Conservation (phyloP, 2,329 filamentous ascomycete species). For the Incumbomyces lentus region DNA sequence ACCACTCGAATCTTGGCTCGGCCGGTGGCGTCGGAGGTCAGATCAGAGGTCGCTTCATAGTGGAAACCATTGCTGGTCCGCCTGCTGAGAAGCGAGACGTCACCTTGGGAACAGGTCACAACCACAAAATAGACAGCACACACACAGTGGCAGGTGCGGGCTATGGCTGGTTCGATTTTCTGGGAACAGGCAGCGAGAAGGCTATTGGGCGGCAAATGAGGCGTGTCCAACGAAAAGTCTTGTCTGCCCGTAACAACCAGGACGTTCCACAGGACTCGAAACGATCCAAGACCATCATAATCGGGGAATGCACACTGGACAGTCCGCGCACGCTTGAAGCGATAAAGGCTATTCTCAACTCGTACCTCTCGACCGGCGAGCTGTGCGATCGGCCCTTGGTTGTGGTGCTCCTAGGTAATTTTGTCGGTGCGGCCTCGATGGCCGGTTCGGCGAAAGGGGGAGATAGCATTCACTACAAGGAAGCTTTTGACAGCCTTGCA, state of each 20-base stretch:
- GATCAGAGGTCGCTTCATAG: slow-evolving; percentile 85
- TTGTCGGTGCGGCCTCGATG: slow-evolving; percentile 50
- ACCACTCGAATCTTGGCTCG: slow-evolving; percentile 57
- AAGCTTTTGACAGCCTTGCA: slow-evolving; percentile 72
- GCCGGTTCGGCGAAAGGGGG: slow-evolving; percentile 55
- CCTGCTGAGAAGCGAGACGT: slow-evolving; percentile 75
- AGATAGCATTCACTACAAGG: slow-evolving; percentile 91
- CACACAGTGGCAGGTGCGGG: slow-evolving; percentile 50
- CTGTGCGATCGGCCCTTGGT: slow-evolving; percentile 56
- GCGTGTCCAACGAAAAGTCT: slow-evolving; percentile 59
- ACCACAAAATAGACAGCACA: slow-evolving; percentile 23
- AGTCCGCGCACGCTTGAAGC: slow-evolving; percentile 71
- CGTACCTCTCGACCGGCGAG: slow-evolving; percentile 54
- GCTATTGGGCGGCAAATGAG: slow-evolving; percentile 76
- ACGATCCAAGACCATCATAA: slow-evolving; percentile 53
- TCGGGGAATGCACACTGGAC: slow-evolving; percentile 81
- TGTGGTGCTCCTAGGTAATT: slow-evolving; percentile 80
- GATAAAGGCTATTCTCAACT: slow-evolving; percentile 63
- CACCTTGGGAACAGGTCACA: slow-evolving; percentile 61
- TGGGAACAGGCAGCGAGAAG: slow-evolving; percentile 81
- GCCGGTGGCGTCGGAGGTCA: slow-evolving; percentile 66
- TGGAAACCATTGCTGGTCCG: slow-evolving; percentile 81
- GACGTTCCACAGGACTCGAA: slow-evolving; percentile 23
- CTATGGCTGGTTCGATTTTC: slow-evolving; percentile 95
- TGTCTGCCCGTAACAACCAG: slow-evolving; percentile 32